phyloP scores from a whole-genome alignment of 192 early-diverging fungal species.

The Coemansia sp. region DNA sequence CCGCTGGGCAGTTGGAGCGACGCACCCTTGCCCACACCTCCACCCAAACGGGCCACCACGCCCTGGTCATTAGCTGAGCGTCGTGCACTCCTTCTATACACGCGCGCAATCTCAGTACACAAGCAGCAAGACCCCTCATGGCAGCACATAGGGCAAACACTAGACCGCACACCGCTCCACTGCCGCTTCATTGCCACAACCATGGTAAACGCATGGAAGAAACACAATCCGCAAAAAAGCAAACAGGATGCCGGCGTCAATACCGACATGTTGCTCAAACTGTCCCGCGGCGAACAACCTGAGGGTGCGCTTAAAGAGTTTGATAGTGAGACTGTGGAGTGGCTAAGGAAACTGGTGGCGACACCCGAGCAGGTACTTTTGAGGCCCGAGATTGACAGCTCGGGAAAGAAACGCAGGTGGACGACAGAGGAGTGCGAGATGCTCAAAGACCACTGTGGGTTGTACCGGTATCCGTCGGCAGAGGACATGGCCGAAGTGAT shows the following conservation, averaged over 20 bases:
- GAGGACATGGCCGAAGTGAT: background rate
- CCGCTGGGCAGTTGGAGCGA: background rate
- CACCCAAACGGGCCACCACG: background rate
- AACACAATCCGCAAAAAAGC: background rate
- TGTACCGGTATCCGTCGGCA: background rate
- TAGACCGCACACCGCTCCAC: slow-evolving; percentile 3
- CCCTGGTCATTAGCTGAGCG: slow-evolving; percentile 26
- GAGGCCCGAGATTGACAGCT: background rate
- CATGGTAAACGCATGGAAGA: slow-evolving; percentile 13
- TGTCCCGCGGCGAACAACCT: background rate
- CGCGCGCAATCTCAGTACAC: slow-evolving; percentile 1
- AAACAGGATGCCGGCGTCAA: background rate
- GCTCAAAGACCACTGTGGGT: slow-evolving; percentile 2
- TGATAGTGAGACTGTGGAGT: slow-evolving; percentile 1
- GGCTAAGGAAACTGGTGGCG: background rate
- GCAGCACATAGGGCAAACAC: background rate
- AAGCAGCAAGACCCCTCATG: slow-evolving; percentile 10
- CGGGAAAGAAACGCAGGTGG: background rate
- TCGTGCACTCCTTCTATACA: slow-evolving; percentile 18
- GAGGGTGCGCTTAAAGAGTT: background rate
- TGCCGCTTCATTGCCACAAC: slow-evolving; percentile 15
- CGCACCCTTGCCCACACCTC: background rate
- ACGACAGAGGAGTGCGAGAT: background rate
- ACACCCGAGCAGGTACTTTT: background rate
- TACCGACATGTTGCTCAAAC: background rate